Evolutionary conservation across 208 protist species (phyloP).

Genomic region (Leishmania tarentolae): DNA sequence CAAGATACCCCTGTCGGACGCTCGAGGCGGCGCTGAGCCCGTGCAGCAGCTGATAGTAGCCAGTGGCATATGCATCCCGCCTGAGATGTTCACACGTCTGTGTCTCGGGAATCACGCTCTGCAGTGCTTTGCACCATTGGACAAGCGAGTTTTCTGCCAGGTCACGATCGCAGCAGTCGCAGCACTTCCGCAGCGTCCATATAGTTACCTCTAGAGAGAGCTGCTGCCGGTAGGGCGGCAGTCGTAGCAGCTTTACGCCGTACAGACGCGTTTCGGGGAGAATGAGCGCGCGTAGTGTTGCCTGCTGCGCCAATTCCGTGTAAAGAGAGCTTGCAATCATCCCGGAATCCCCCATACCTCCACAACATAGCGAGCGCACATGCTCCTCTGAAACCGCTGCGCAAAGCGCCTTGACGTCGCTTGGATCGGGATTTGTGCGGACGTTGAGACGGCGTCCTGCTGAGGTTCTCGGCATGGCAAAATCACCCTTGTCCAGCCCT

Average conservation of each 20-base stretch:
- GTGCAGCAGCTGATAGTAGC: conserved; percentile 10
- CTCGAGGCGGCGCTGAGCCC: not conserved
- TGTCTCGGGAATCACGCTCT: not conserved
- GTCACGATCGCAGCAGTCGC: conserved; percentile 21
- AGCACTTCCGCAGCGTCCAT: conserved; percentile 21
- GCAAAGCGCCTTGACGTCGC: conserved; percentile 9
- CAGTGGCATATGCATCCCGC: conserved; percentile 4
- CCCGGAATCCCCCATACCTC: not conserved
- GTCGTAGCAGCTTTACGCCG: conserved; percentile 8
- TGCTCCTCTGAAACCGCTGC: not conserved
- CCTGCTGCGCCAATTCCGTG: conserved; percentile 9
- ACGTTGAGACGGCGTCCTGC: not conserved
- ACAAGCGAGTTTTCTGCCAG: conserved; percentile 20
- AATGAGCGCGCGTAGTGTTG: not conserved
- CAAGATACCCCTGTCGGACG: conserved; percentile 23
- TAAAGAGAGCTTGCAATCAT: conserved; percentile 6
- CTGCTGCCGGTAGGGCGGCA: conserved; percentile 1
- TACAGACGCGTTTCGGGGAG: not conserved
- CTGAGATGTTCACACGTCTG: not conserved
- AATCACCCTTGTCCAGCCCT: not conserved
- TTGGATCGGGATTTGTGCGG: not conserved
- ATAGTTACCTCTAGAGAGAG: not conserved
- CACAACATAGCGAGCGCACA: not conserved
- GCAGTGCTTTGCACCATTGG: conserved; percentile 12
- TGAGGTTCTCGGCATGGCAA: not conserved